phyloP scores from a whole-genome alignment of 2,329 filamentous ascomycete genomes.

The Bretziella fagacearum region DNA sequence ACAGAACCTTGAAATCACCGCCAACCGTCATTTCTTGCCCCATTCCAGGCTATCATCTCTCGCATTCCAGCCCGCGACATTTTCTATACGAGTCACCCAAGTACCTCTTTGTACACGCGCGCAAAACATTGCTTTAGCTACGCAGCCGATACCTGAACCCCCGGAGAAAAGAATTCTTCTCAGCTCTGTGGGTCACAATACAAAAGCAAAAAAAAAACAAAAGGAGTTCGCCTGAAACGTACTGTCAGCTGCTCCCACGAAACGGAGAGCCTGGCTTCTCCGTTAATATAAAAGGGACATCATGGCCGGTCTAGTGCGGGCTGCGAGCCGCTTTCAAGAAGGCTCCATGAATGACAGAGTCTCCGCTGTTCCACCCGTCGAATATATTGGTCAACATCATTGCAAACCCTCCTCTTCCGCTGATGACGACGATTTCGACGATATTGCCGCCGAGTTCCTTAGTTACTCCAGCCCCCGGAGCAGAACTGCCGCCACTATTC shows the following conservation, averaged over 20 bases:
- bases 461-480: slow-evolving; percentile 3
- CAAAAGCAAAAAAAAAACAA: slow-evolving; percentile 20
- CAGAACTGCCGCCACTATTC: slow-evolving; percentile 1
- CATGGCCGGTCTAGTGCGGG: slow-evolving; percentile 13
- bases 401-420: slow-evolving; percentile 15
- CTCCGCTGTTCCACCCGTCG: slow-evolving; percentile 51
- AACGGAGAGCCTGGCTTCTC: too few species aligned
- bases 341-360: slow-evolving; percentile 74
- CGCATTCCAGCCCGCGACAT: too few species aligned
- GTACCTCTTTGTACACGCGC: too few species aligned
- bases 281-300: slow-evolving; percentile 2
- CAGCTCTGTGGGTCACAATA: too few species aligned
- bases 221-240: slow-evolving; percentile 18
- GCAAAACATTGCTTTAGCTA: too few species aligned
- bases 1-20: too few species aligned
- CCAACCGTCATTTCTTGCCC: too few species aligned
- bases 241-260: too few species aligned
- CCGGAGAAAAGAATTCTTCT: neutral
- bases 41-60: too few species aligned
- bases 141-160: too few species aligned
- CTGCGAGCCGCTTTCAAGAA: slow-evolving; percentile 46
- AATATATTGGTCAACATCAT: slow-evolving; percentile 35
- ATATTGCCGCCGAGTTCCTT: slow-evolving; percentile 16
- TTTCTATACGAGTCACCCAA: too few species aligned
- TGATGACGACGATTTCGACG: slow-evolving; percentile 16